Percentiles rank a stretch among this genome's conserved stretches.
Evolutionary conservation across 495 filamentous ascomycete species (phyloP).

Genomic region (Penicillium tannophilum): DNA sequence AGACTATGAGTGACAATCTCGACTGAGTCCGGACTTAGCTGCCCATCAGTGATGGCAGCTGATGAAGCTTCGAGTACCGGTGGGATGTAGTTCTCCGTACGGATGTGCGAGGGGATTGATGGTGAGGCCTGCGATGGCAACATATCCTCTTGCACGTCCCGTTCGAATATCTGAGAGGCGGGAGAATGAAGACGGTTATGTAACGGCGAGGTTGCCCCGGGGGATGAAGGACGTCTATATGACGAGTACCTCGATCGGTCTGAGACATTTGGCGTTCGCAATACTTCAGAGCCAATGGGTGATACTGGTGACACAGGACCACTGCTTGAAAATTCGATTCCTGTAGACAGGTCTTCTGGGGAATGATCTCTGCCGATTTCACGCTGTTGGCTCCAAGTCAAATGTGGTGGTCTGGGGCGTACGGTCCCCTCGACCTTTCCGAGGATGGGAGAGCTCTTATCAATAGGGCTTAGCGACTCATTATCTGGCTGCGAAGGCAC

Average conservation of each 20-base stretch:
- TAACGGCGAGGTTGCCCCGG: conserved; percentile 50
- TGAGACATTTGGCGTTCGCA: conserved; percentile 24
- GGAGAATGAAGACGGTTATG: conserved; percentile 66
- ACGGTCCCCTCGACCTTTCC: conserved; percentile 12
- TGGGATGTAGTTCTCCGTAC: conserved; percentile 90
- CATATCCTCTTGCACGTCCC: conserved; percentile 81
- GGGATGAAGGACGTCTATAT: conserved; percentile 44
- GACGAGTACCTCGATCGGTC: conserved; percentile 36
- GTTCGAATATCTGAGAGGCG: conserved; percentile 88
- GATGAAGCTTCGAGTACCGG: conserved; percentile 86
- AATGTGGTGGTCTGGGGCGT: conserved; percentile 24
- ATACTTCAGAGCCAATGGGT: conserved; percentile 41
- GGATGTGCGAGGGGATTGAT: conserved; percentile 83
- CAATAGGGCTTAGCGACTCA: conserved; percentile 2
- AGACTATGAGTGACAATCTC: conserved; percentile 83
- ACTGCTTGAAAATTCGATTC: conserved; percentile 14
- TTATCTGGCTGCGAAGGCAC: conserved; percentile 3
- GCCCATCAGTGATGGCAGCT: conserved; percentile 77
- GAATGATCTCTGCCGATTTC: conserved; percentile 15
- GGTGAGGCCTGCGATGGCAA: conserved; percentile 57
- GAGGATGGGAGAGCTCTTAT: conserved; percentile 13
- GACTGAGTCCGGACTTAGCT: conserved; percentile 61
- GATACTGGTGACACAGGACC: conserved; percentile 26
- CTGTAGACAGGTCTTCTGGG: conserved; percentile 6
- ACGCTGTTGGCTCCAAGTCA: conserved; percentile 20